Evolutionary conservation across 495 filamentous ascomycete genomes (phyloP).

Genomic region (Penicillium longicatenatum): DNA sequence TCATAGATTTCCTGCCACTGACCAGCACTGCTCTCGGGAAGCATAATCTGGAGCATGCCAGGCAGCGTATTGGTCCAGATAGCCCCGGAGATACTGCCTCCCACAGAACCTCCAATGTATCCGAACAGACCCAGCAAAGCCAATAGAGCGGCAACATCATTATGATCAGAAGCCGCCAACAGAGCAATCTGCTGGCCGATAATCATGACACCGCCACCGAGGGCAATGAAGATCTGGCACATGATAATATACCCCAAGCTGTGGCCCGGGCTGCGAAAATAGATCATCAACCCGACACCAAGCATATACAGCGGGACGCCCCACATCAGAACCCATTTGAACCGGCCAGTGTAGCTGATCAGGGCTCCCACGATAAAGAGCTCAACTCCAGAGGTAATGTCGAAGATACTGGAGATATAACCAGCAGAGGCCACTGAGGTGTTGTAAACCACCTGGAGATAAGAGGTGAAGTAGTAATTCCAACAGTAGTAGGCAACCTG

Average conservation of each 20-base stretch:
- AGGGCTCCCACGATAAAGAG: conserved; percentile 50
- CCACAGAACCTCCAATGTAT: conserved; percentile 66
- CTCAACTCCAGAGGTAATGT: conserved; percentile 49
- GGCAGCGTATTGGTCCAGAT: conserved; percentile 69
- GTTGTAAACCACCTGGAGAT: conserved; percentile 69
- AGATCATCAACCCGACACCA: conserved; percentile 59
- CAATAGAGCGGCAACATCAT: conserved; percentile 66
- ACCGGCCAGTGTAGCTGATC: conserved; percentile 58
- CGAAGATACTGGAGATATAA: conserved; percentile 55
- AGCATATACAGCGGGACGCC: conserved; percentile 63
- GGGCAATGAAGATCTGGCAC: conserved; percentile 72
- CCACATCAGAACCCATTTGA: conserved; percentile 52
- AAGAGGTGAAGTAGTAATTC: conserved; percentile 64
- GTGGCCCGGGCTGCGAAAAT: conserved; percentile 63
- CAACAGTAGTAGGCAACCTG: conserved; percentile 51
- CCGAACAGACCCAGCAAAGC: conserved; percentile 64
- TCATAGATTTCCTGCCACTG: conserved; percentile 49
- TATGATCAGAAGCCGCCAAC: conserved; percentile 65
- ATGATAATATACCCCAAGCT: conserved; percentile 67
- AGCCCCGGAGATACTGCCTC: conserved; percentile 59
- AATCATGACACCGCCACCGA: conserved; percentile 59
- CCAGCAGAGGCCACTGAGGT: conserved; percentile 51
- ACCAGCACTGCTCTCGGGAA: conserved; percentile 28
- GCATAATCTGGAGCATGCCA: conserved; percentile 40
- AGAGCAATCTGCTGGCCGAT: conserved; percentile 67